Conservation (phyloP, 164 flowering plant genomes). For the Stephania yunnanensis region DNA sequence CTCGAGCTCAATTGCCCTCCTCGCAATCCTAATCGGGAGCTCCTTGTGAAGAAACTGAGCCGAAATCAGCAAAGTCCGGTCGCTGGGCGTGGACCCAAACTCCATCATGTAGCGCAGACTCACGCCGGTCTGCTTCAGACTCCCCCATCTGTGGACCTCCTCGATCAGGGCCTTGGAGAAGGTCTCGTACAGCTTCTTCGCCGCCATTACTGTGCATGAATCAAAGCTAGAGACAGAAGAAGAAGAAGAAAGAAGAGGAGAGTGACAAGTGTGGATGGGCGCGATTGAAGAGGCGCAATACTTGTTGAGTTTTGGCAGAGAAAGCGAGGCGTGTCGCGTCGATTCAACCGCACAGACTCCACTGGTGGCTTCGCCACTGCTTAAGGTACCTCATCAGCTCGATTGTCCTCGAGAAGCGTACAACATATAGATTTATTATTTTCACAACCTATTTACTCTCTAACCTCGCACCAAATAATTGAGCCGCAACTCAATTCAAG, state of each 20-base stretch:
- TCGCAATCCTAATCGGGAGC: constrained; percentile 77
- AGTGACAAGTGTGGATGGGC: neutral
- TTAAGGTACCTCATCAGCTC: no score
- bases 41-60: constrained; percentile 95
- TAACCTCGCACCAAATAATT: no score
- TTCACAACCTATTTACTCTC: no score
- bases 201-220: constrained; percentile 44
- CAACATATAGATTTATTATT: no score
- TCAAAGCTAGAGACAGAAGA: neutral
- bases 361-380: no score
- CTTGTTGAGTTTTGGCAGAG: neutral
- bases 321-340: no score
- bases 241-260: neutral
- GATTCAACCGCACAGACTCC: no score
- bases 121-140: constrained; percentile 84
- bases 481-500: no score
- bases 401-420: no score
- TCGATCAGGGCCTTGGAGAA: constrained; percentile 56
- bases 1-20: constrained; percentile 75
- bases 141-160: constrained; percentile 77
- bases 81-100: constrained; percentile 67
- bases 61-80: constrained; percentile 55
- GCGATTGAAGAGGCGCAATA: neutral
- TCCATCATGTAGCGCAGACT: constrained; percentile 88
- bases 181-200: constrained; percentile 40